These are phyloP conservation scores for Aspergillus chevalieri DNA, from an alignment of 2,329 filamentous ascomycete genomes.

Conservation along the genomic window DNA sequence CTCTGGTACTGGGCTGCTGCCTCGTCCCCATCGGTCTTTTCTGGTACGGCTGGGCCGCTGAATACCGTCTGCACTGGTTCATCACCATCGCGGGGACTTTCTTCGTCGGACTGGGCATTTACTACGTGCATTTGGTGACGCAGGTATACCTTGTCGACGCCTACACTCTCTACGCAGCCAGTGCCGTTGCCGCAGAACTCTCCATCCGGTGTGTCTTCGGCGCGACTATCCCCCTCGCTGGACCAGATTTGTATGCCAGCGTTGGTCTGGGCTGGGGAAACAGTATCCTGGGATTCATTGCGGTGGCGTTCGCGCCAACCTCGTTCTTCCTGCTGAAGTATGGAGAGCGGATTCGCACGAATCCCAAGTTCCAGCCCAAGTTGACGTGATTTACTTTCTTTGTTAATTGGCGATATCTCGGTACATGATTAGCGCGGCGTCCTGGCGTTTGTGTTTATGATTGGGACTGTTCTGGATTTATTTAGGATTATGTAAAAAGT, in stretches of 20 bases:
- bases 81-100: constrained; percentile 16
- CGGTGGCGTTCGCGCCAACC: constrained; percentile 8
- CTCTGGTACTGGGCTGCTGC: neutral
- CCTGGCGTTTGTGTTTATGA: too few species aligned
- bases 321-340: constrained; percentile 8
- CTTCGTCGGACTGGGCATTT: constrained; percentile 19
- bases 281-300: constrained; percentile 9
- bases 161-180: constrained; percentile 11
- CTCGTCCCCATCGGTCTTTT: constrained; percentile 5
- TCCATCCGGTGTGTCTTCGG: constrained; percentile 12
- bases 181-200: constrained; percentile 10
- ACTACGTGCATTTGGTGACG: constrained; percentile 9
- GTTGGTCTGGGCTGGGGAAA: constrained; percentile 14
- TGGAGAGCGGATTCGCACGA: constrained; percentile 11
- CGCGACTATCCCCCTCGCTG: constrained; percentile 9
- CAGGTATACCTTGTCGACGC: constrained; percentile 13
- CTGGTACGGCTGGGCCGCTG: constrained; percentile 16
- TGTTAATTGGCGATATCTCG: too few species aligned
- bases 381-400: constrained; percentile 4
- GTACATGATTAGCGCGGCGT: too few species aligned
- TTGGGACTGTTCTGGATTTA: too few species aligned
- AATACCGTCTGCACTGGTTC: constrained; percentile 16
- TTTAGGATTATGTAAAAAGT: too few species aligned
- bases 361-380: constrained; percentile 9
- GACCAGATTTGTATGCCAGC: constrained; percentile 6